Conservation (phyloP, 2,329 filamentous ascomycete genomes). For the Emmonsia crescens region DNA sequence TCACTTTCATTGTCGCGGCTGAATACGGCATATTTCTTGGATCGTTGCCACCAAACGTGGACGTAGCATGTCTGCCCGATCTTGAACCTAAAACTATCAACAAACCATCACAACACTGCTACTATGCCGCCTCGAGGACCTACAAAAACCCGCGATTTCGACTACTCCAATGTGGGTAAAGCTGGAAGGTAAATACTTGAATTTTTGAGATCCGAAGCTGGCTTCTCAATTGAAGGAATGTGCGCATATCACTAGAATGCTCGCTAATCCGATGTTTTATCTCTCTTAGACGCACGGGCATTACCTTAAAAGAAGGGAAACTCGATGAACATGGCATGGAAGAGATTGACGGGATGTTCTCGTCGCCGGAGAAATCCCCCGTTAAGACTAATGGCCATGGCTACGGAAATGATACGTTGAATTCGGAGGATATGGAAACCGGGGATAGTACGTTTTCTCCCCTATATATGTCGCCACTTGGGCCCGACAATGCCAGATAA, state of each 20-base stretch:
- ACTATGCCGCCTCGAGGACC: conserved; percentile 31
- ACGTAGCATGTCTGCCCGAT: conserved; percentile 13
- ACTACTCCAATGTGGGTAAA: conserved; percentile 39
- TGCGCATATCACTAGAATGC: conserved; percentile 3
- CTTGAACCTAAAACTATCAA: not conserved
- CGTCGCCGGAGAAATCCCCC: conserved; percentile 63
- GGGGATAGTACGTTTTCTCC: conserved; percentile 44
- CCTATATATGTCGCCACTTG: not conserved
- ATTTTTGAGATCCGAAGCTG: not conserved
- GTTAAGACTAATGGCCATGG: conserved; percentile 23
- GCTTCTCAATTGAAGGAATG: not conserved
- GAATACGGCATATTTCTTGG: not conserved
- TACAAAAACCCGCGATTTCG: conserved; percentile 35
- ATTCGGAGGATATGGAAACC: conserved; percentile 52
- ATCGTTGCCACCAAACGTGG: conserved; percentile 9
- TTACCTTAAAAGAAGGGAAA: conserved; percentile 66
- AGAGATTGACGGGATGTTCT: conserved; percentile 76
- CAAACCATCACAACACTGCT: conserved; percentile 4
- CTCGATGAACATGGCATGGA: conserved; percentile 91
- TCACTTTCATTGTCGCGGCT: not conserved
- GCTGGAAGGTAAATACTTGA: conserved; percentile 31
- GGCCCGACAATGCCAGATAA: not conserved
- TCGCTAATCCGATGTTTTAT: conserved; percentile 13
- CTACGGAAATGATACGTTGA: conserved; percentile 34
- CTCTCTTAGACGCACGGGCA: conserved; percentile 67